Evolutionary conservation across 169 alveolate species (phyloP), one percentile per base, ranked within the genome.

Genomic region (Plasmodium inui): DNA sequence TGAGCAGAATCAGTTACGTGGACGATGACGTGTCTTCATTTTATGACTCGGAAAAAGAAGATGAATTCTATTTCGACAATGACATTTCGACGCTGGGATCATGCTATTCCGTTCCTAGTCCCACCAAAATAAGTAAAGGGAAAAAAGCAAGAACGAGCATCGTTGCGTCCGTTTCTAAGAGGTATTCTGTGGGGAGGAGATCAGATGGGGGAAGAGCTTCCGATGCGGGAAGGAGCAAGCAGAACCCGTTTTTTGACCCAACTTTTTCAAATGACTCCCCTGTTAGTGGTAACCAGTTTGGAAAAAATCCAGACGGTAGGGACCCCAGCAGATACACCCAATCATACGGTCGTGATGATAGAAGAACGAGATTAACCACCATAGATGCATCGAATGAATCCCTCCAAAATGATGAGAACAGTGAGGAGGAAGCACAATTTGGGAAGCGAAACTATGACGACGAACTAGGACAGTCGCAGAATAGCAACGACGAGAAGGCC

Each of bases 1-100:
- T 86, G 8, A 86, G 93, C 22, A 86, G 93, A 76, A 86, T 86
- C 44, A 86, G 93, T 30, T 86, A 86, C 41, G 93, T 86, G 26
- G 93, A 86, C 76, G 93, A 86, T 76, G 93, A 86, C 46, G 93
- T 86, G 10, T 86, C 93, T n/a, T 86, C 93, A 10, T 86, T 86
- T 37, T 86, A 74, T 74, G 93, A 86, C n/a, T 86, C 93, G 0
- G 93, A 86, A 12, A 86, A 86, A 76, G 93, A 86, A 12, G 85
- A 86, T 32, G 93, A 86, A 17, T 79, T 86, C 55, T 86, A 86
- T 55, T 86, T 86, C 67, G 93, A 86, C 28, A 86, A 86, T 50
- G 93, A 86, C 32, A 74, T 86, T 74, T 86, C 93, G 0, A 86
- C 93, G 1, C 39, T 86, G 22, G 93, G 93, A 0, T 86, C 93